Evolutionary conservation across 2,329 filamentous ascomycete species (phyloP).

Genomic region (Cadophora sp.): DNA sequence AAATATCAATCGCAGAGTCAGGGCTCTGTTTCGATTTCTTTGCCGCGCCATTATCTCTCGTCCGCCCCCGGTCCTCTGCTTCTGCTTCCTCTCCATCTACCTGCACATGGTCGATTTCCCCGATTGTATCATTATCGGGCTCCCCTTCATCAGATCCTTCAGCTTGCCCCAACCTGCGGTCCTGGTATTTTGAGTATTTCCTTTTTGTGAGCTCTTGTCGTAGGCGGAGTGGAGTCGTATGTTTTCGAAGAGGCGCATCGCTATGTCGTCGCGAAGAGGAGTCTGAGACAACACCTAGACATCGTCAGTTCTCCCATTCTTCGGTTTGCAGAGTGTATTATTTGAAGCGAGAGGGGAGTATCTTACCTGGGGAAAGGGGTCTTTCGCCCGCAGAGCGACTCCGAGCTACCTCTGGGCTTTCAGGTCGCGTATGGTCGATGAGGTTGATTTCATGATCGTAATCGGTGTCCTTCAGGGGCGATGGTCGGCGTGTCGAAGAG

Average conservation of each 20-base stretch:
- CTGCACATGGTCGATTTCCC: slow-evolving; percentile 16
- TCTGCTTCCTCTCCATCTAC: slow-evolving; percentile 21
- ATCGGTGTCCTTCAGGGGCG: slow-evolving; percentile 62
- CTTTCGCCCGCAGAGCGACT: slow-evolving; percentile 32
- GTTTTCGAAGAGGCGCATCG: slow-evolving; percentile 38
- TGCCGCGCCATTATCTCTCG: slow-evolving; percentile 21
- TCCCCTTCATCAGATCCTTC: slow-evolving; percentile 23
- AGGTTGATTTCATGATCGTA: slow-evolving; percentile 77
- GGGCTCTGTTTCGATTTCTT: slow-evolving; percentile 43
- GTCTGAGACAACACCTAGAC: slow-evolving; percentile 28
- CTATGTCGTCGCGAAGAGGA: slow-evolving; percentile 38
- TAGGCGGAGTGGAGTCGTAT: slow-evolving; percentile 31
- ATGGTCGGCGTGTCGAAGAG: slow-evolving; percentile 55
- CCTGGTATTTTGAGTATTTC: slow-evolving; percentile 45
- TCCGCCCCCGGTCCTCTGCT: slow-evolving; percentile 31
- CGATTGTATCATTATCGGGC: slow-evolving; percentile 15
- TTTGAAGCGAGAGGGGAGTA: background rate
- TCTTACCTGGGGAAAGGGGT: slow-evolving; percentile 20
- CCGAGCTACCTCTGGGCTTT: slow-evolving; percentile 21
- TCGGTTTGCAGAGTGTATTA: background rate
- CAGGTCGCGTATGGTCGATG: slow-evolving; percentile 55
- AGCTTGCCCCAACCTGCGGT: slow-evolving; percentile 44
- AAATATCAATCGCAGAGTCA: slow-evolving; percentile 75
- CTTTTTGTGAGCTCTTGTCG: slow-evolving; percentile 38
- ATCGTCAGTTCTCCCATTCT: background rate